Evolutionary conservation across 208 protist species (phyloP).

Genomic region (Zelonia costaricensis): DNA sequence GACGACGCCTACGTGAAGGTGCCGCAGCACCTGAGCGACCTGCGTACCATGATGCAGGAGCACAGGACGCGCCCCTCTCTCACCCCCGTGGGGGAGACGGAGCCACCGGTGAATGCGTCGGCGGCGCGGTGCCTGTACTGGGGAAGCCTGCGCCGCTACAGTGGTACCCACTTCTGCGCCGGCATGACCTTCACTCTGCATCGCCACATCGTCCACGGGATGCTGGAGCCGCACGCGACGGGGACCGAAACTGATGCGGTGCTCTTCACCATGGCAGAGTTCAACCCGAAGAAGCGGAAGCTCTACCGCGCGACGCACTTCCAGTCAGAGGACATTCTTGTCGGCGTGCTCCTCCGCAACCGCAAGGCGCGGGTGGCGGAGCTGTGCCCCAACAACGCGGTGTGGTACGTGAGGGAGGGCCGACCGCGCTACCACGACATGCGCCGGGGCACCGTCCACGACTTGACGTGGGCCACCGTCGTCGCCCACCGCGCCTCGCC

Average conservation of each 20-base stretch:
- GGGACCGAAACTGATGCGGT: neutral
- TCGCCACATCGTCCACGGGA: neutral
- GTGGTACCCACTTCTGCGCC: neutral
- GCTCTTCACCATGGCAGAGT: neutral
- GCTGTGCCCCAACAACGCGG: neutral
- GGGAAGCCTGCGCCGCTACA: constrained; percentile 7
- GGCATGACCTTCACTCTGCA: constrained; percentile 18
- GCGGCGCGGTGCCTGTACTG: constrained; percentile 21
- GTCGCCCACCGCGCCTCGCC: constrained; percentile 21
- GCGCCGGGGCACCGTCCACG: neutral
- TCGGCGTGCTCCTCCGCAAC: neutral
- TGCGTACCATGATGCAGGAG: no score
- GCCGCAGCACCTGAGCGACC: constrained; percentile 50
- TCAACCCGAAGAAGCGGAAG: neutral
- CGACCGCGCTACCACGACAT: constrained; percentile 11
- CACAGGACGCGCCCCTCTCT: no score
- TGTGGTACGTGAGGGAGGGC: constrained; percentile 4
- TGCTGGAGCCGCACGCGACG: constrained; percentile 1
- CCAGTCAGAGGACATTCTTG: constrained; percentile 6
- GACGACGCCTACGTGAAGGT: constrained; percentile 58
- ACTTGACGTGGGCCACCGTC: constrained; percentile 13
- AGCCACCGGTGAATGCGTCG: neutral
- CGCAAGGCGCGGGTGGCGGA: neutral
- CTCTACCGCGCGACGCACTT: neutral
- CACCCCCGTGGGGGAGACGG: constrained; percentile 2